phyloP scores from a whole-genome alignment of 2,329 filamentous ascomycete genomes.

The Neopestalotiopsis sp. region DNA sequence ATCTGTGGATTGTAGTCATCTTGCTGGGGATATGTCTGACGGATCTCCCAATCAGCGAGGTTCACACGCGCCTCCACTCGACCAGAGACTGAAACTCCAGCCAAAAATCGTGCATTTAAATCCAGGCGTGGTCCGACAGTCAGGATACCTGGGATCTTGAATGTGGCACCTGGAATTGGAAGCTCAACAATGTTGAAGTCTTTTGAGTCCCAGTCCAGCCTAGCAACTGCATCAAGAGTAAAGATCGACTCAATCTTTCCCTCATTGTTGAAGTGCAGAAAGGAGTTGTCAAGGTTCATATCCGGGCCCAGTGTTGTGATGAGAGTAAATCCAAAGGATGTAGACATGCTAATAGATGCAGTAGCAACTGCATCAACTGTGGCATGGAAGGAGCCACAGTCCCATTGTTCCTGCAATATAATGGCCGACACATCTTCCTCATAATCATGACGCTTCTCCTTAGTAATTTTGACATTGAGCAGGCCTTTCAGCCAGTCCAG shows the following conservation, averaged over 20 bases:
- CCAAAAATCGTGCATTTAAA: no score
- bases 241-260: slow-evolving; percentile 30
- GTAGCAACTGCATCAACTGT: slow-evolving; percentile 26
- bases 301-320: slow-evolving; percentile 23
- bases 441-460: slow-evolving; percentile 30
- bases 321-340: slow-evolving; percentile 35
- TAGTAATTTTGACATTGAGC: slow-evolving; percentile 30
- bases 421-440: slow-evolving; percentile 30
- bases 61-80: no score
- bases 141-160: slow-evolving; percentile 34
- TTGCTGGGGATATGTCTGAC: no score
- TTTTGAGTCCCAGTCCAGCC: neutral
- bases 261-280: slow-evolving; percentile 32
- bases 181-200: slow-evolving; percentile 25
- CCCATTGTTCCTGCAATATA: slow-evolving; percentile 28
- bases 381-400: slow-evolving; percentile 23
- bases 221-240: slow-evolving; percentile 31
- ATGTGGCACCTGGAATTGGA: slow-evolving; percentile 33
- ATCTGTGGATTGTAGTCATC: no score
- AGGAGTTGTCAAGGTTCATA: slow-evolving; percentile 31
- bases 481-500: slow-evolving; percentile 35
- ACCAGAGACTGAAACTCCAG: no score
- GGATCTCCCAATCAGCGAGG: no score
- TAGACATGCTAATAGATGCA: slow-evolving; percentile 27
- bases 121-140: slow-evolving; percentile 33